Evolutionary conservation across 164 flowering plant genomes (phyloP).

Genomic region (Cinnamomum chago): DNA sequence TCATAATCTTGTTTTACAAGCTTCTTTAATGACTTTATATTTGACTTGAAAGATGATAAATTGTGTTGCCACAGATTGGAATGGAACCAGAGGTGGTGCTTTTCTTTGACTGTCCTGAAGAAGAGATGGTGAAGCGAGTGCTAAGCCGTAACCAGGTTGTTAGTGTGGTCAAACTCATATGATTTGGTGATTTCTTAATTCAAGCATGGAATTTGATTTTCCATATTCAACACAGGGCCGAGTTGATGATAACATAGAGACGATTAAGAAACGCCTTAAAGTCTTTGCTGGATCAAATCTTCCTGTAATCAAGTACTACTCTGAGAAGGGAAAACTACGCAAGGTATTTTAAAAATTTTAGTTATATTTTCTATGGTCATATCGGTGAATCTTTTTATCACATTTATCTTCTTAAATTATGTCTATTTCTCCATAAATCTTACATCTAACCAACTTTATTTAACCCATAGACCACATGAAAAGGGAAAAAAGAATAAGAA

Average conservation of each 20-base stretch:
- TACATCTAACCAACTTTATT: not conserved
- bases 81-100: slow-evolving; percentile 76
- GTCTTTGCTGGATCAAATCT: slow-evolving; percentile 54
- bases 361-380: not conserved
- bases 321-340: slow-evolving; percentile 60
- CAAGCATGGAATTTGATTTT: not conserved
- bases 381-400: not conserved
- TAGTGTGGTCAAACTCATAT: not conserved
- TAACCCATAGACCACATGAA: not conserved
- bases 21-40: not conserved
- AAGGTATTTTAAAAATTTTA: slow-evolving; percentile 37
- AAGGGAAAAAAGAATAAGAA: too few relatives aligned
- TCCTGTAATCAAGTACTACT: slow-evolving; percentile 78
- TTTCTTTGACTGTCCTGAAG: slow-evolving; percentile 90
- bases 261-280: slow-evolving; percentile 79
- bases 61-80: slow-evolving; percentile 47
- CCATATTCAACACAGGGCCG: slow-evolving; percentile 55
- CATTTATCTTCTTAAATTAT: not conserved
- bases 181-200: not conserved
- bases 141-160: slow-evolving; percentile 94
- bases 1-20: not conserved
- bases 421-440: too few relatives aligned
- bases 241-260: slow-evolving; percentile 82
- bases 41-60: not conserved
- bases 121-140: slow-evolving; percentile 91